Percentiles rank a stretch among this genome's conserved stretches.
Evolutionary conservation across 345 rosid species (phyloP).

Genomic region (Corymbia maculata): DNA sequence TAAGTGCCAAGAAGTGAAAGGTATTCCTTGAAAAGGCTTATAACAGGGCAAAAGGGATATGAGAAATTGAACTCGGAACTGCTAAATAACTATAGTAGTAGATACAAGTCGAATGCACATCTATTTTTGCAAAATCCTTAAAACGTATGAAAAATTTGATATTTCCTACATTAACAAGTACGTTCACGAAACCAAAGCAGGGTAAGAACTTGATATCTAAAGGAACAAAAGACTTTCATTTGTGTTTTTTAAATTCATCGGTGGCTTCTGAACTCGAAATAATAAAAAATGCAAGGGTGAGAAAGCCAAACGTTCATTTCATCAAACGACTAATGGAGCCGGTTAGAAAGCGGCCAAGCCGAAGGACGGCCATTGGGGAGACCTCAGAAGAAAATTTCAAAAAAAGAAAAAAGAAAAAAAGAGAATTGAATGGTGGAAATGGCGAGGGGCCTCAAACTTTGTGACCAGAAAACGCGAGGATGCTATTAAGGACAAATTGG

Average conservation of each 20-base stretch:
- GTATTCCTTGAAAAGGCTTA: not conserved
- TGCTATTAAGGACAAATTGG: not conserved
- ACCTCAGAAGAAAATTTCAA: not conserved
- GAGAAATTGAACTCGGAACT: not conserved
- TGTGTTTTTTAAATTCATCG: not conserved
- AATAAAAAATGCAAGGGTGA: not conserved
- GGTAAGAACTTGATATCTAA: not conserved
- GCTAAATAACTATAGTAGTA: not conserved
- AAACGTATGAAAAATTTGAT: not conserved
- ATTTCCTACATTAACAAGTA: not conserved
- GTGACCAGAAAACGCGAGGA: not conserved
- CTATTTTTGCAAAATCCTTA: not conserved
- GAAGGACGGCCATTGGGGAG: not conserved
- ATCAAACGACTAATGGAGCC: not conserved
- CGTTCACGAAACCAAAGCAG: not conserved
- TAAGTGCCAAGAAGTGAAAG: not conserved
- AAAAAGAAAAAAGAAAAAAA: fast-evolving
- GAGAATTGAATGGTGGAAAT: not conserved
- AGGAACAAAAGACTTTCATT: not conserved
- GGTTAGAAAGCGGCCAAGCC: not conserved
- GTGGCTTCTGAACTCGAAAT: not conserved
- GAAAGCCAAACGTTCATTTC: not conserved
- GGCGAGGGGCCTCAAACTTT: not conserved
- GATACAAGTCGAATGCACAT: not conserved
- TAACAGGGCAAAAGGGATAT: not conserved